phyloP scores from a whole-genome alignment of 331 rosid species.

The Quercus phellos region DNA sequence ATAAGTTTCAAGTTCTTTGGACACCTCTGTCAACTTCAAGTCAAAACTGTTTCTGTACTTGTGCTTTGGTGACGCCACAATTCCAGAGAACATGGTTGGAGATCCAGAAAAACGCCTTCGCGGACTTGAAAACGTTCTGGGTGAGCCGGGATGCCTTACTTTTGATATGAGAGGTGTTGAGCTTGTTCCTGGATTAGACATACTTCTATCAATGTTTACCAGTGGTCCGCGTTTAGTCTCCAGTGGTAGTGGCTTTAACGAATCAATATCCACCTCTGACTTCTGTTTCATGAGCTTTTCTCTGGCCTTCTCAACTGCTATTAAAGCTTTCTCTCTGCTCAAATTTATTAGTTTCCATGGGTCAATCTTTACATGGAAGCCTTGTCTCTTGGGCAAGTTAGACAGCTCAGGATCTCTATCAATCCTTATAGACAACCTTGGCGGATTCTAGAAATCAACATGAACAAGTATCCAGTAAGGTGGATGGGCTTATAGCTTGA shows the following conservation, averaged over 20 bases:
- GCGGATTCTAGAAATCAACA: conserved; percentile 50
- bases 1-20: conserved; percentile 92
- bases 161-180: conserved; percentile 37
- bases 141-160: conserved; percentile 40
- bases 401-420: conserved; percentile 58
- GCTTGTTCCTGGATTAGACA: conserved; percentile 21
- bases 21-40: conserved; percentile 76
- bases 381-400: conserved; percentile 43
- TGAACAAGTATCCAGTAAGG: conserved; percentile 3
- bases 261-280: conserved; percentile 32
- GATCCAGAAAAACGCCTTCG: conserved; percentile 71
- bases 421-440: conserved; percentile 65
- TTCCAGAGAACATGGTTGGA: conserved; percentile 33
- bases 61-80: conserved; percentile 54
- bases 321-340: conserved; percentile 65
- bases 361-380: conserved; percentile 65
- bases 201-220: conserved; percentile 24
- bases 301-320: conserved; percentile 76
- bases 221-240: conserved; percentile 69
- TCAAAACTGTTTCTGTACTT: conserved; percentile 80
- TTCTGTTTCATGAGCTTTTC: conserved; percentile 51
- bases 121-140: conserved; percentile 68
- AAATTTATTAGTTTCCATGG: conserved; percentile 68
- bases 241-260: conserved; percentile 63
- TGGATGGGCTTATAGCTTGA: neutral